Evolutionary conservation across 164 flowering plant genomes (phyloP).

Genomic region (Piper longum): DNA sequence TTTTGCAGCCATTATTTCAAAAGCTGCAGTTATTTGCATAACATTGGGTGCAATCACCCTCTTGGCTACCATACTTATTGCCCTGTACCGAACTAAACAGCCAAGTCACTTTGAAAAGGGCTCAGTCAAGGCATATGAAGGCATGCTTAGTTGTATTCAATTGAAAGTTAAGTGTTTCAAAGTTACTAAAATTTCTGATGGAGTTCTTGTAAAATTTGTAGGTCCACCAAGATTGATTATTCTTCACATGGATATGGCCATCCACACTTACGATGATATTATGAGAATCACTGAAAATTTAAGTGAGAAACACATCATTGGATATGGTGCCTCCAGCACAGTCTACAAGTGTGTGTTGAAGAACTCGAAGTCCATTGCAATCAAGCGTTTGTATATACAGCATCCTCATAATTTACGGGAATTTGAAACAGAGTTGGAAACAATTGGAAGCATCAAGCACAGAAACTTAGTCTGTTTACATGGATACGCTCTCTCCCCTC

Average conservation of each 20-base stretch:
- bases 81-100: conserved; percentile 50
- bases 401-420: conserved; percentile 45
- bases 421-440: conserved; percentile 86
- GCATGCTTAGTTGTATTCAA: conserved; percentile 15
- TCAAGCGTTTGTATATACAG: conserved; percentile 67
- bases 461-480: conserved; percentile 81
- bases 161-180: neutral
- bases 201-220: conserved; percentile 6
- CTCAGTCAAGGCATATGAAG: conserved; percentile 27
- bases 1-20: conserved; percentile 41
- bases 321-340: conserved; percentile 89
- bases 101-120: conserved; percentile 26
- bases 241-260: conserved; percentile 90
- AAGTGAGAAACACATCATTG: conserved; percentile 73
- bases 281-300: conserved; percentile 83
- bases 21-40: conserved; percentile 47
- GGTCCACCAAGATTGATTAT: conserved; percentile 71
- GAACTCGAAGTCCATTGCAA: conserved; percentile 75
- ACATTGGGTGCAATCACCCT: conserved; percentile 45
- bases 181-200: neutral
- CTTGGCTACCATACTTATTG: conserved; percentile 38
- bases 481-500: conserved; percentile 68
- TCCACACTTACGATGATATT: conserved; percentile 77
- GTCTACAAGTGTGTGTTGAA: conserved; percentile 81
- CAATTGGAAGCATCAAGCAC: conserved; percentile 79